Evolutionary conservation across 805 yeast genomes (phyloP).

Genomic region (Nakazawaea laoshanensis): DNA sequence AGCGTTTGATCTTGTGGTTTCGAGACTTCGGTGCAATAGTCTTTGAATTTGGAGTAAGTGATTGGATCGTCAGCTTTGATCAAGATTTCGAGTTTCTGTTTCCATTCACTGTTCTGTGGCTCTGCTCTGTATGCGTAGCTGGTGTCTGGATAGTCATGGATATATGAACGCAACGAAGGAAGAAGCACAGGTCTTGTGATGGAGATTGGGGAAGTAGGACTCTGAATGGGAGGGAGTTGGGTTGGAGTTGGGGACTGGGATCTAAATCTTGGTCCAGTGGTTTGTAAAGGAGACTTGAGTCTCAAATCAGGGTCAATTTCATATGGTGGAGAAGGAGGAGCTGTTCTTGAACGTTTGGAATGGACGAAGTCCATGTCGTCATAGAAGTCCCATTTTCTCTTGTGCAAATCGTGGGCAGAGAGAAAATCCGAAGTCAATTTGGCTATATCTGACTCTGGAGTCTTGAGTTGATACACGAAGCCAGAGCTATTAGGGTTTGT

Average conservation of each 20-base stretch:
- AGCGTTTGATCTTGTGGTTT: slow-evolving; percentile 16
- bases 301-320: slow-evolving; percentile 7
- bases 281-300: slow-evolving; percentile 7
- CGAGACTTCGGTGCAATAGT: slow-evolving; percentile 21
- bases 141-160: slow-evolving; percentile 25
- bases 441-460: slow-evolving; percentile 10
- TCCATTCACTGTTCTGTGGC: slow-evolving; percentile 34
- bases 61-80: slow-evolving; percentile 31
- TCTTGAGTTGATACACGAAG: slow-evolving; percentile 1
- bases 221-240: slow-evolving; percentile 6
- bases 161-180: slow-evolving; percentile 1
- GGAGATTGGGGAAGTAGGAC: slow-evolving; percentile 20
- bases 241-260: slow-evolving; percentile 21
- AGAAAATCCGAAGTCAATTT: slow-evolving; percentile 1
- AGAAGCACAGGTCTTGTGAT: neutral
- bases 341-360: slow-evolving; percentile 32
- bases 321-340: slow-evolving; percentile 34
- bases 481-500: neutral
- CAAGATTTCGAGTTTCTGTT: slow-evolving; percentile 30
- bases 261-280: slow-evolving; percentile 16
- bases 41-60: slow-evolving; percentile 28
- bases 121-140: slow-evolving; percentile 27
- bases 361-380: neutral
- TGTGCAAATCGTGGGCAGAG: neutral
- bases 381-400: slow-evolving; percentile 4